Evolutionary conservation across 345 rosid species (phyloP), one percentile per base, ranked within the genome.

Genomic region (Eucalyptus regnans): DNA sequence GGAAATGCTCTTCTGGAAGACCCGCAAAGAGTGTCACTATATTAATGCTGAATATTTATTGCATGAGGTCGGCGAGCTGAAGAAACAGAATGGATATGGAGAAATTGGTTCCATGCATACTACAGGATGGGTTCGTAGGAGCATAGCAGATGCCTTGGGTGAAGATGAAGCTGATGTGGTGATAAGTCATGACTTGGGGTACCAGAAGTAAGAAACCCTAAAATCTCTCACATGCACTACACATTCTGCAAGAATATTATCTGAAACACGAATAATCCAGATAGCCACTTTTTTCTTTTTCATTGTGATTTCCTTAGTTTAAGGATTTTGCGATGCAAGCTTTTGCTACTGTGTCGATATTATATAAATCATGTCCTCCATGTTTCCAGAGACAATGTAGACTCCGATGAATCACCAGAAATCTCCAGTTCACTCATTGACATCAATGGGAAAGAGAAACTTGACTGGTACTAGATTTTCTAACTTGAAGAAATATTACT

Each of bases 131-230:
- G 86, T 86, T 86, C 94, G 87, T 62, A 94, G 96, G 93, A 98
- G 94, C 95, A 79, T 98, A 92, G 98, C 98, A 84, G 99, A 98
- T 93, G 98, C 99, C 58, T 92, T 98, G 91, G 99, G 99, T 86
- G 99, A 98, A 71, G 99, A 98, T 91, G 99, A 98, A 92, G 98
- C 97, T 91, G 99, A 97, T 94, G 98, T 97, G 86, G 93, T 94
- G 89, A 92, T 97, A 90, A 88, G 96, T 88, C 96, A 95, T 94
- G 94, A 94, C 50, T 89, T 90, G 44, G 93, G 91, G 81, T 49
- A 89, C 92, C 94, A 91, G 86, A 93, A 90, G 98, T 94, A 92
- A 93, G 95, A 90, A 49, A 41, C 66, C 85, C 86, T 90, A 80
- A 25, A 87, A n/a, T 20, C 16, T 52, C 16, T 86, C 17, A 49